Conservation (phyloP, 1,284 basidiomycete genomes). For the Pyrrhoderma noxium region DNA sequence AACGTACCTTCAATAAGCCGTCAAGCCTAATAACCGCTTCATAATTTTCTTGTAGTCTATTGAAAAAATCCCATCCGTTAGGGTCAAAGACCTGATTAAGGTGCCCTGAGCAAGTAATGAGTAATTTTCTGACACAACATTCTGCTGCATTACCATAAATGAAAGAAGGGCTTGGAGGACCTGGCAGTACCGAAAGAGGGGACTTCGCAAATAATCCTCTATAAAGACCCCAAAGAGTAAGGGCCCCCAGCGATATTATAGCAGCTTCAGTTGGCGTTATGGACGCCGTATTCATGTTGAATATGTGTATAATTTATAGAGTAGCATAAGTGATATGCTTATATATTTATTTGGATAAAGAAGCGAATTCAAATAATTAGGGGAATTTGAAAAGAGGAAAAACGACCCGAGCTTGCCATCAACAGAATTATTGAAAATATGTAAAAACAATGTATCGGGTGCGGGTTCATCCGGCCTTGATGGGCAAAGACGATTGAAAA, state of each 20-base stretch:
- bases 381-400: too few species aligned
- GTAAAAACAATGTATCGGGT: too few species aligned
- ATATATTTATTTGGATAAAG: too few species aligned
- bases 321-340: too few species aligned
- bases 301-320: too few species aligned
- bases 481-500: too few species aligned
- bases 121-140: neutral
- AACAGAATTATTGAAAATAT: too few species aligned
- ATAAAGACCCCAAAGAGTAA: neutral
- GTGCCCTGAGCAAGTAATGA: slow-evolving; percentile 10
- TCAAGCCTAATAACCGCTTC: slow-evolving; percentile 18
- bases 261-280: neutral
- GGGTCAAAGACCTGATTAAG: slow-evolving; percentile 11
- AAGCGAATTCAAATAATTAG: too few species aligned
- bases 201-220: slow-evolving; percentile 5
- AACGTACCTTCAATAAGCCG: slow-evolving; percentile 18
- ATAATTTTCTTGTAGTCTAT: slow-evolving; percentile 16
- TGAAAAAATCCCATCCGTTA: slow-evolving; percentile 17
- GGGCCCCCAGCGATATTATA: neutral
- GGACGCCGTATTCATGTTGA: neutral
- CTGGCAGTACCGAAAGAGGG: slow-evolving; percentile 1
- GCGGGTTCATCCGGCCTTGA: too few species aligned
- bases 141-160: neutral
- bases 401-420: too few species aligned
- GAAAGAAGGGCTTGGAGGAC: slow-evolving; percentile 1